Evolutionary conservation across 2,329 filamentous ascomycete species (phyloP).

Genomic region (Pyricularia pennisetigena): DNA sequence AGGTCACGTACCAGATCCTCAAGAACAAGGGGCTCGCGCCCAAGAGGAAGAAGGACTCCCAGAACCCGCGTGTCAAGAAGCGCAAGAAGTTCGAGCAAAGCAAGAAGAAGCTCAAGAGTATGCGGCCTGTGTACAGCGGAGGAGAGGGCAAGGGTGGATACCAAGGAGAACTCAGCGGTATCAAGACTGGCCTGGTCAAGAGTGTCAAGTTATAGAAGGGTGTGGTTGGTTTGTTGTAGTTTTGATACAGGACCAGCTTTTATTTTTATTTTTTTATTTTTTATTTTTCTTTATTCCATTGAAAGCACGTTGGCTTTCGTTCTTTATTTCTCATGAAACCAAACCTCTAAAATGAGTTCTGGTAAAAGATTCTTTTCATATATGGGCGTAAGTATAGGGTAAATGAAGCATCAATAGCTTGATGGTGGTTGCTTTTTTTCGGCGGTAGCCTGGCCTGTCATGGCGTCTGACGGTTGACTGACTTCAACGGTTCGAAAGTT

Average conservation of each 20-base stretch:
- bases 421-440: neutral
- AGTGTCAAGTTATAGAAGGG: slow-evolving; percentile 69
- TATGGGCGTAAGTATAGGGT: no score
- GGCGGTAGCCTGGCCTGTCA: neutral
- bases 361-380: no score
- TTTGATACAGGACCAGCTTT: neutral
- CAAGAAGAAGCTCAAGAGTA: slow-evolving; percentile 87
- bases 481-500: neutral
- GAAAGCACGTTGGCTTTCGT: no score
- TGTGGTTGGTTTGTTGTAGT: neutral
- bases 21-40: slow-evolving; percentile 96
- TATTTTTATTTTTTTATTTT: neutral
- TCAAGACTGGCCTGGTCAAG: slow-evolving; percentile 88
- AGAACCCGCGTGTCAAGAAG: slow-evolving; percentile 97
- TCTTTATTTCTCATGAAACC: no score
- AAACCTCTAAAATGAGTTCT: no score
- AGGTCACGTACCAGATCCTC: slow-evolving; percentile 86
- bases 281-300: no score
- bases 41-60: slow-evolving; percentile 75
- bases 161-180: slow-evolving; percentile 85
- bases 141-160: slow-evolving; percentile 80
- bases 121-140: slow-evolving; percentile 78
- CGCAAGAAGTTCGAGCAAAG: slow-evolving; percentile 92
- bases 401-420: no score
- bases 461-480: neutral